phyloP scores from a whole-genome alignment of 2,329 filamentous ascomycete species.

The Penicillium decumbens region DNA sequence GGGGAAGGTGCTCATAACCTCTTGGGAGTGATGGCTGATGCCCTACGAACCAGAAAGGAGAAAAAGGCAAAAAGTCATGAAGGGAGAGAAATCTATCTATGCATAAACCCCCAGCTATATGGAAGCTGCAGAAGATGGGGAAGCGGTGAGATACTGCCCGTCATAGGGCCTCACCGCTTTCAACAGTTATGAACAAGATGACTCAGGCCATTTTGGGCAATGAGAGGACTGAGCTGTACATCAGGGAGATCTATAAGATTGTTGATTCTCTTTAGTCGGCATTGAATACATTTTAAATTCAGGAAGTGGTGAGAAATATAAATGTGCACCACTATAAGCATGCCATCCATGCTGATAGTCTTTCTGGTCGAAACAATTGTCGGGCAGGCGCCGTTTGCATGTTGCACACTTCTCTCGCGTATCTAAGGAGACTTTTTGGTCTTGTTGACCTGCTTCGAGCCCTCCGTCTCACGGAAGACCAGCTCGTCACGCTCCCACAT shows the following conservation, averaged over 20 bases:
- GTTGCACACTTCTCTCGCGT: too few relatives aligned
- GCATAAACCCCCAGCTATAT: too few relatives aligned
- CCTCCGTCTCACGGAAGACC: conserved; percentile 35
- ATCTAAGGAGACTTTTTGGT: conserved; percentile 25
- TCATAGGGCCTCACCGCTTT: too few relatives aligned
- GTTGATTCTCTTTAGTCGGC: neutral
- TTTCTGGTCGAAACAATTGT: neutral
- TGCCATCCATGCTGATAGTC: neutral
- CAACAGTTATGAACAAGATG: conserved; percentile 46
- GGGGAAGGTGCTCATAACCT: too few relatives aligned
- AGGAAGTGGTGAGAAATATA: neutral
- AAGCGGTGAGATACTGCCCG: too few relatives aligned
- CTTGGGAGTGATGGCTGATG: too few relatives aligned
- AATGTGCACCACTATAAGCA: neutral
- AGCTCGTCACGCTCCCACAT: conserved; percentile 51
- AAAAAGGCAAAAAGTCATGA: too few relatives aligned
- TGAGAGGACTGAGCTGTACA: conserved; percentile 25
- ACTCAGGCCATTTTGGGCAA: conserved; percentile 28
- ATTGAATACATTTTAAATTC: neutral
- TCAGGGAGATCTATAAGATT: conserved; percentile 31
- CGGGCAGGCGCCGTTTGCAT: neutral
- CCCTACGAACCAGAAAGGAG: too few relatives aligned
- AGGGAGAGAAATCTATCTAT: too few relatives aligned
- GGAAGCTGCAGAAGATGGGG: too few relatives aligned
- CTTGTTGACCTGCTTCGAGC: conserved; percentile 28